Evolutionary conservation across 2,329 filamentous ascomycete genomes (phyloP).

Genomic region (Periconia macrospinosa): DNA sequence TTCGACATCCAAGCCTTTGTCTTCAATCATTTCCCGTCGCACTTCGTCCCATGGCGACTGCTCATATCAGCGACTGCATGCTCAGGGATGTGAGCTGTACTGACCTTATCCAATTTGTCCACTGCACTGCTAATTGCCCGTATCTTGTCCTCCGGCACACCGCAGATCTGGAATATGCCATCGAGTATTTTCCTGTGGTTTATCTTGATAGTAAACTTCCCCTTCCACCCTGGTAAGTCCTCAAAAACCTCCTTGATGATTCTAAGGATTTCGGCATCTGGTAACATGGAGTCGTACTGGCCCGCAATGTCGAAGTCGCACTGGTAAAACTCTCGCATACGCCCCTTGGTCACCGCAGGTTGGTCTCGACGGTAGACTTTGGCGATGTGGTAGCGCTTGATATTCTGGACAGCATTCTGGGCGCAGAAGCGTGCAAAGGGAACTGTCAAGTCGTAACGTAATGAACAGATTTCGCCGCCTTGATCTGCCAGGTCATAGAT

Average conservation of each 20-base stretch:
- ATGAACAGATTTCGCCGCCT: constrained; percentile 80
- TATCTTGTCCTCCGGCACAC: constrained; percentile 84
- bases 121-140: constrained; percentile 89
- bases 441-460: constrained; percentile 86
- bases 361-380: constrained; percentile 86
- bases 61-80: constrained; percentile 13
- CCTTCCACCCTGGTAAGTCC: constrained; percentile 68
- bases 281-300: constrained; percentile 84
- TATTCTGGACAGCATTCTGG: constrained; percentile 83
- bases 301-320: constrained; percentile 95
- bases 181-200: constrained; percentile 95
- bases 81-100: background rate
- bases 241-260: constrained; percentile 87
- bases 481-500: constrained; percentile 90
- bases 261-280: constrained; percentile 84
- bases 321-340: constrained; percentile 96
- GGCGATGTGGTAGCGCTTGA: constrained; percentile 94
- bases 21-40: constrained; percentile 87
- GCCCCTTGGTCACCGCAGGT: constrained; percentile 78
- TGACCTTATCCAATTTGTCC: constrained; percentile 89
- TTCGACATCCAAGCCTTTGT: constrained; percentile 76
- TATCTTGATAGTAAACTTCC: constrained; percentile 82
- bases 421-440: constrained; percentile 91
- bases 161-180: constrained; percentile 87
- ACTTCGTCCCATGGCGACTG: constrained; percentile 79